Conservation (phyloP, 306 rosid species). For the Corylus avellana region DNA sequence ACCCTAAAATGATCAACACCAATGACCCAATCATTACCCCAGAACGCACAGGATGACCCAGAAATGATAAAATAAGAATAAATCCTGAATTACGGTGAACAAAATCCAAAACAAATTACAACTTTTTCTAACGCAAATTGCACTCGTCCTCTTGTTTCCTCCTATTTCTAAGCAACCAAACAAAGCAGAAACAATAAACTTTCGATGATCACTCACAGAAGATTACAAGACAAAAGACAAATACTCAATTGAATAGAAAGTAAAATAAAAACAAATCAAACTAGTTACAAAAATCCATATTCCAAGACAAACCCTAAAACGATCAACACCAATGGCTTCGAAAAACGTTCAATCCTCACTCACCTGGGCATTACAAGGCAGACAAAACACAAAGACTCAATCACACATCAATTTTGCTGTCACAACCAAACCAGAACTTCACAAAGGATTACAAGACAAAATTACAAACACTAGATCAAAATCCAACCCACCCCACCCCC, state of each 20-base stretch:
- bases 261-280: too few species aligned
- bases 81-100: background rate
- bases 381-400: background rate
- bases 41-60: background rate
- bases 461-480: too few species aligned
- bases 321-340: too few species aligned
- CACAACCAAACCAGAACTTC: too few species aligned
- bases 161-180: background rate
- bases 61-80: background rate
- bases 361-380: background rate
- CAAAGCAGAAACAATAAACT: background rate
- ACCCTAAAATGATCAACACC: slow-evolving; percentile 1
- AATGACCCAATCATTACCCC: background rate
- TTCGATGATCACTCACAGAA: background rate
- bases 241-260: too few species aligned
- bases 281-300: too few species aligned
- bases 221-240: background rate
- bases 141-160: background rate
- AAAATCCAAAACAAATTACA: background rate
- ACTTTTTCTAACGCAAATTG: too few species aligned
- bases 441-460: too few species aligned
- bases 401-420: background rate
- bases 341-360: background rate
- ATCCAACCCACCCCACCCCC: too few species aligned
- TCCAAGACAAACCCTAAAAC: too few species aligned